Evolutionary conservation across 768 basidiomycete species (phyloP), one percentile per base, ranked within the genome.

Genomic region (Lenzites betulinus): DNA sequence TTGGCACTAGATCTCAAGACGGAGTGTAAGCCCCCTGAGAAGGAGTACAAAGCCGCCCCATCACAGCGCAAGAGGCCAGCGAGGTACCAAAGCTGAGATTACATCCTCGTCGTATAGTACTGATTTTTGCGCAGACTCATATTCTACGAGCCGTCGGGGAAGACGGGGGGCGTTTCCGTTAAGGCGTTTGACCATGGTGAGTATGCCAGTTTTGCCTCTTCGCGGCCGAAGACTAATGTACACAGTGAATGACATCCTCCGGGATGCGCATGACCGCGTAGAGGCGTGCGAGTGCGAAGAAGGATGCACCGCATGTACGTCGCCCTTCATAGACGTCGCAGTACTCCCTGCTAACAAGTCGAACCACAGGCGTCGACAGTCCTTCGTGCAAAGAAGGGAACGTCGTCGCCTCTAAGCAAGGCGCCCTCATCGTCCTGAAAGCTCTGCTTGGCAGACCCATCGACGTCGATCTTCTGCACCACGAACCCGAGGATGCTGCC

Each of bases 161-260:
- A 83, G 66, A 81, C 79, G n/a, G 88, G 89, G 18, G 89, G 90
- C 0, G 78, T 89, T 7, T 83, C 89, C 30, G 82, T 85, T 2
- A 92, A 87, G 67, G 92, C 89, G 2, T 94, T 94, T 67, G 94
- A 95, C 66, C 85, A 91, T 65, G 82, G 92, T 90, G 67, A 28
- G 78, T 64, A 6, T 11, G 12, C n/a, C n/a, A n/a, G 47, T 28
- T 44, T n/a, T 7, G 0, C 15, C 28, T 3, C 38, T 7, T 36
- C 42, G 48, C 38, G 22, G 30, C 12, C 22, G 35, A 50, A 20
- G 16, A 41, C 35, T 41, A 5, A 30, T 7, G 3, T 18, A 30
- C 47, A 1, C 55, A 92, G 86, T 71, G 55, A 83, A 74, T 11
- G 79, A 83, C 42, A 76, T 90, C 46, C 72, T 94, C 22, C 73